Conservation (phyloP, 768 basidiomycete species). For the Mycena rosella region DNA sequence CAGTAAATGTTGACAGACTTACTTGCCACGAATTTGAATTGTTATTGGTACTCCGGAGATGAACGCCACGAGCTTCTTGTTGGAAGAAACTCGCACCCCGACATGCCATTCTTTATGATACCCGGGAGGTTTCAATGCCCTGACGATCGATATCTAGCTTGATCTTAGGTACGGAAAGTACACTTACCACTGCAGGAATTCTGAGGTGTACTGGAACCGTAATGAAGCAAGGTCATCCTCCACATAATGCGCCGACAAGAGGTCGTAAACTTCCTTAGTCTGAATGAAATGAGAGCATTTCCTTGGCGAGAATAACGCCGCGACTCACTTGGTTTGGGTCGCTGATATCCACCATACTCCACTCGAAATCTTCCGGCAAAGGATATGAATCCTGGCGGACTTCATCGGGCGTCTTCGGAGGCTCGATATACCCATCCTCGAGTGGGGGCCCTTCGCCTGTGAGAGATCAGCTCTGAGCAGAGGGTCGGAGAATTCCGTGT, state of each 20-base stretch:
- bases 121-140: slow-evolving; percentile 96
- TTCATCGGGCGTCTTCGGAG: slow-evolving; percentile 78
- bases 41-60: slow-evolving; percentile 93
- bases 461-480: background rate
- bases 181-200: slow-evolving; percentile 93
- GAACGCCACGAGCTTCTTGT: slow-evolving; percentile 95
- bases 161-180: slow-evolving; percentile 11
- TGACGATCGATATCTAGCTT: slow-evolving; percentile 48
- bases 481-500: background rate
- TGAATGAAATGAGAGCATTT: slow-evolving; percentile 47
- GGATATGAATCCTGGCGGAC: slow-evolving; percentile 91
- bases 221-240: slow-evolving; percentile 97
- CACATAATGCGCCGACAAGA: slow-evolving; percentile 94
- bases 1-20: slow-evolving; percentile 44
- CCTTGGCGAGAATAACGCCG: background rate
- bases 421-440: slow-evolving; percentile 92
- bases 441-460: slow-evolving; percentile 73
- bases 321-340: slow-evolving; percentile 77
- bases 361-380: slow-evolving; percentile 93
- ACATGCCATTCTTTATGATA: slow-evolving; percentile 96
- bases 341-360: slow-evolving; percentile 85
- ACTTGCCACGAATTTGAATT: slow-evolving; percentile 89
- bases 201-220: slow-evolving; percentile 94
- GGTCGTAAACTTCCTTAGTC: slow-evolving; percentile 92
- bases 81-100: slow-evolving; percentile 91